These are phyloP conservation scores for Rhizopogon vesiculosus DNA, from an alignment of 768 basidiomycete species.

Conservation along the genomic window DNA sequence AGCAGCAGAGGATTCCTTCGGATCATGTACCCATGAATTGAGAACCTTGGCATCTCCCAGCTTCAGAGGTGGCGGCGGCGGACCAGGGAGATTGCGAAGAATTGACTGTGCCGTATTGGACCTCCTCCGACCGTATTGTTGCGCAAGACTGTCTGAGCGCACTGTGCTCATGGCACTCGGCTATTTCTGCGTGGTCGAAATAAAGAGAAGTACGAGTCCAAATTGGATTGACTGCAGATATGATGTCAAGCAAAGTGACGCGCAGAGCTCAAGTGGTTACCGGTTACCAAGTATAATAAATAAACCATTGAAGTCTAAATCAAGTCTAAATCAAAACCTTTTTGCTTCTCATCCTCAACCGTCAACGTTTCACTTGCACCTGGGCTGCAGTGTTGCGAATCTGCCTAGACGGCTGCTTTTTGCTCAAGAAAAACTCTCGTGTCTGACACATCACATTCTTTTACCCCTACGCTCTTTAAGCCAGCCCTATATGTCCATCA, in stretches of 20 bases:
- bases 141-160: constrained; percentile 60
- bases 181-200: not conserved
- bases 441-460: not conserved
- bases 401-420: not conserved
- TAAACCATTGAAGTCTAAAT: not conserved
- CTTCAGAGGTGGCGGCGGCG: constrained; percentile 43
- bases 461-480: not conserved
- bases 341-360: not conserved
- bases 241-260: not conserved
- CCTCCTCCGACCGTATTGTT: constrained; percentile 52
- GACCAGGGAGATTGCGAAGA: constrained; percentile 33
- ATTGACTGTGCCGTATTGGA: constrained; percentile 75
- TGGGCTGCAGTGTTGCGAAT: not conserved
- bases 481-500: constrained; percentile 1
- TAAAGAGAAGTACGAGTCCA: too few relatives aligned
- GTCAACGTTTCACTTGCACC: not conserved
- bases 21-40: constrained; percentile 73
- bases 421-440: not conserved
- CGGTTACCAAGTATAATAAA: not conserved
- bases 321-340: too few relatives aligned
- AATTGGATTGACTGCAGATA: not conserved
- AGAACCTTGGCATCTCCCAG: constrained; percentile 60
- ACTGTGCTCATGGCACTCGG: constrained; percentile 46
- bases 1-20: constrained; percentile 53
- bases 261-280: not conserved